Evolutionary conservation across 2,329 filamentous ascomycete genomes (phyloP).

Genomic region (Epicoccum sorghinum): DNA sequence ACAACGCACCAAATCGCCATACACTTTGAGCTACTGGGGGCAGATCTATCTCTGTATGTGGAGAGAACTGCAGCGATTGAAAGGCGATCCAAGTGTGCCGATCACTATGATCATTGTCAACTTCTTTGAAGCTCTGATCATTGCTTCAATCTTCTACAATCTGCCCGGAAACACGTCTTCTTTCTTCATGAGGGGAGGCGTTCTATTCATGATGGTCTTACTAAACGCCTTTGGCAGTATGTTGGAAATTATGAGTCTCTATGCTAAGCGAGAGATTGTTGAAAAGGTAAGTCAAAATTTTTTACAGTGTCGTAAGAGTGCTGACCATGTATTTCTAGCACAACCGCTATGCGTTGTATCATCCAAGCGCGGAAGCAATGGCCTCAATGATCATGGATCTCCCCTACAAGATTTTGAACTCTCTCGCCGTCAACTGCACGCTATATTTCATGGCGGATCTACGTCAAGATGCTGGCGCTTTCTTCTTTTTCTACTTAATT

Average conservation of each 20-base stretch:
- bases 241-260: conserved; percentile 68
- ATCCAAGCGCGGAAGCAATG: conserved; percentile 81
- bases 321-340: conserved; percentile 59
- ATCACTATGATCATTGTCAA: conserved; percentile 72
- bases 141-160: conserved; percentile 64
- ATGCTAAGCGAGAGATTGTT: conserved; percentile 83
- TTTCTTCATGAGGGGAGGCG: conserved; percentile 61
- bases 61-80: conserved; percentile 28
- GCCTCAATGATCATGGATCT: conserved; percentile 82
- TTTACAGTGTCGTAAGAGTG: not conserved
- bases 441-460: conserved; percentile 87
- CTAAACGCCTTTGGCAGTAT: conserved; percentile 63
- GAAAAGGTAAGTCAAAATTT: conserved; percentile 62
- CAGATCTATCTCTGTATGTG: conserved; percentile 34
- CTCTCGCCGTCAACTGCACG: conserved; percentile 73
- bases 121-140: conserved; percentile 67
- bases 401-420: conserved; percentile 73
- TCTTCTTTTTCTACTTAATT: conserved; percentile 80
- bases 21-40: conserved; percentile 61
- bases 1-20: conserved; percentile 61
- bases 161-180: conserved; percentile 56
- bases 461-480: conserved; percentile 70
- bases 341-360: conserved; percentile 81
- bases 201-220: conserved; percentile 67
- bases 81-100: conserved; percentile 57